Evolutionary conservation across 2,329 filamentous ascomycete species (phyloP).

Genomic region (Fusarium paranaense): DNA sequence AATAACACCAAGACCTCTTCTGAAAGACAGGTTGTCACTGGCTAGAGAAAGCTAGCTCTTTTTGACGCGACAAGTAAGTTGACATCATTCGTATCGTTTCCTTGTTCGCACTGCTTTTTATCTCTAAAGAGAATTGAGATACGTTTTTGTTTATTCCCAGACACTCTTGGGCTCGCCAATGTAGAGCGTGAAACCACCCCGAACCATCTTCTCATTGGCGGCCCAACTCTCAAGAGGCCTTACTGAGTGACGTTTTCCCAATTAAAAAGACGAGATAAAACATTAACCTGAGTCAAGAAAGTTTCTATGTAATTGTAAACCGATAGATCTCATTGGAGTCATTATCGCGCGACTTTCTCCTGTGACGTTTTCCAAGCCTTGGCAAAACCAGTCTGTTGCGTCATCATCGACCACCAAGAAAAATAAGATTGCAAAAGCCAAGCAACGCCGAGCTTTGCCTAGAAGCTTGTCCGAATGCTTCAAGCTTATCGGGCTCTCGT

Average conservation of each 20-base stretch:
- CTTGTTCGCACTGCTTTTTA: not conserved
- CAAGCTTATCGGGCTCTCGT: not conserved
- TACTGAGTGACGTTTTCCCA: not conserved
- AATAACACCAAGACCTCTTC: not conserved
- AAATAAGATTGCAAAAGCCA: not conserved
- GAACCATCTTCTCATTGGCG: not conserved
- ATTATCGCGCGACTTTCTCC: not conserved
- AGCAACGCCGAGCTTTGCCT: conserved; percentile 4
- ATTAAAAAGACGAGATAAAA: not conserved
- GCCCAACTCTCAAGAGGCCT: not conserved
- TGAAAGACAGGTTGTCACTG: not conserved
- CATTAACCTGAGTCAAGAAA: not conserved
- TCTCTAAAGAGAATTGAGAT: not conserved
- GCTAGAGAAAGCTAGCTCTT: not conserved
- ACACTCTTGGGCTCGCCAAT: not conserved
- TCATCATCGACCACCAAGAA: not conserved
- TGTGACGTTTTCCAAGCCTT: not conserved
- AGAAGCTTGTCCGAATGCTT: not conserved
- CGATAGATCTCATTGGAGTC: not conserved
- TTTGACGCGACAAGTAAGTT: not conserved
- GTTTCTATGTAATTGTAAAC: not conserved
- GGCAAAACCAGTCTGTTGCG: not conserved
- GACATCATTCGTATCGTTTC: not conserved
- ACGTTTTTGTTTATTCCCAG: not conserved
- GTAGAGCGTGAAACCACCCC: not conserved